A percentile compares a stretch with the other conserved stretches of the same genome.
These are phyloP conservation scores for Neurospora tetraspora DNA, from an alignment of 495 filamentous ascomycete genomes.

Conservation along the genomic window DNA sequence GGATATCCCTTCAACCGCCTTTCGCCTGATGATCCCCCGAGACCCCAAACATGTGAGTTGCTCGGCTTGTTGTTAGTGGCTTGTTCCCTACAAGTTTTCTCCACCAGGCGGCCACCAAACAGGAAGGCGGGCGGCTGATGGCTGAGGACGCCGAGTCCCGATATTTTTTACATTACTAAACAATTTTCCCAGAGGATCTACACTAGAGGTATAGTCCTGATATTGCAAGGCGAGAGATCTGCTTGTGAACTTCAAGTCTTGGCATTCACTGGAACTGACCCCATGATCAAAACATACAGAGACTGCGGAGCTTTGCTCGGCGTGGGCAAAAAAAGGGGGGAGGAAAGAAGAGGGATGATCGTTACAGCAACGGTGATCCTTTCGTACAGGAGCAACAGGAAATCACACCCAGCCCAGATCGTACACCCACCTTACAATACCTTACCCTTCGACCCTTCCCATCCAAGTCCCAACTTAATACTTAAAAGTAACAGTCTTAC, in stretches of 20 bases:
- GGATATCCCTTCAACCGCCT: neutral
- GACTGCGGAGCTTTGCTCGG: neutral
- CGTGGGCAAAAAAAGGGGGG: neutral
- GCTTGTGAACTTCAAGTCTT: neutral
- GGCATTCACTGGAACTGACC: neutral
- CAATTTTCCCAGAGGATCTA: neutral
- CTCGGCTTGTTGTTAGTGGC: neutral
- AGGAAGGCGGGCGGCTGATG: neutral
- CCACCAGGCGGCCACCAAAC: neutral
- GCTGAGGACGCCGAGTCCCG: neutral
- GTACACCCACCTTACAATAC: neutral
- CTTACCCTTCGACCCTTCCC: neutral
- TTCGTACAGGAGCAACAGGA: neutral
- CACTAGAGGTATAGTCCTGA: neutral
- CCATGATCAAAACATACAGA: neutral
- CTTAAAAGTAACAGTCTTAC: slow-evolving; percentile 73
- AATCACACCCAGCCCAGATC: neutral
- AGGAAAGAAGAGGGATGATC: neutral
- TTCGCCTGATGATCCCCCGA: neutral
- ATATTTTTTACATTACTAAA: neutral
- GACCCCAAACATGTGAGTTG: neutral
- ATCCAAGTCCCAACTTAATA: slow-evolving; percentile 17
- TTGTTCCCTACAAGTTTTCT: neutral
- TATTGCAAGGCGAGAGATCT: neutral
- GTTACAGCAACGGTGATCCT: neutral